Base-by-base conservation (phyloP, 345 rosid species). In the Geranium brycei region DNA sequence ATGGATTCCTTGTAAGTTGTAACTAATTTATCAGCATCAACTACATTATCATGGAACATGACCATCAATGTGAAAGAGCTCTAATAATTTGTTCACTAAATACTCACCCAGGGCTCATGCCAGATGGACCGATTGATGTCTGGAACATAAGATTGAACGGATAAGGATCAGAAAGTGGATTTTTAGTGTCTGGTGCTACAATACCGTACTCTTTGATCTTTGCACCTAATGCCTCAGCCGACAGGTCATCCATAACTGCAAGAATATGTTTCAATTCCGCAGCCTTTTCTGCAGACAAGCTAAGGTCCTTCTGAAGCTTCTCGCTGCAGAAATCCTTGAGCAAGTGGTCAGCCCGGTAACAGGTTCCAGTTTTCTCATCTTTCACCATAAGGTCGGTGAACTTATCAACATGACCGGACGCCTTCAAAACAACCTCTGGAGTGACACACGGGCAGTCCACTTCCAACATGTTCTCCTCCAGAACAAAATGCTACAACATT, bases 371-470 rank as follows among this genome's bases (percentile, higher is more conserved):
- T 71, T 82, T 83, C 73, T 83, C 90, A 66, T 92, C 98, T 79
- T 89, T 89, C 3, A 89, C 98, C 98, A 92, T 92, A 51, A 89
- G 96, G 78, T 92, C 98, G 18, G 97, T 89, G 75, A 92, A 89
- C 75, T 89, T 92, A 75, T 92, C 98, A 16, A 92, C 97, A 61
- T 92, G 98, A 31, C 99, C 97, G 14, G 99, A 92, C 5, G 98
- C 98, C 82, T 87, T 92, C 31, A 89, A 82, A 51, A 92, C 95
- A 75, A 79, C 78, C 78, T 92, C 98, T 1, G 97, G 98, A 5
- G 98, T 92, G 74, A 92, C 97, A 71, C 96, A 86, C 3, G 98
- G 95, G 72, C 97, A 87, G 67, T 87, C 95, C 62, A 89, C 95
- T 76, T 92, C 98, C 61, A 89, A 73, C 97, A 92, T 92, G 69